Evolutionary conservation across 129 eudicot genomes (phyloP), one percentile per base, ranked within the genome.

Genomic region (Glebionis coronaria): DNA sequence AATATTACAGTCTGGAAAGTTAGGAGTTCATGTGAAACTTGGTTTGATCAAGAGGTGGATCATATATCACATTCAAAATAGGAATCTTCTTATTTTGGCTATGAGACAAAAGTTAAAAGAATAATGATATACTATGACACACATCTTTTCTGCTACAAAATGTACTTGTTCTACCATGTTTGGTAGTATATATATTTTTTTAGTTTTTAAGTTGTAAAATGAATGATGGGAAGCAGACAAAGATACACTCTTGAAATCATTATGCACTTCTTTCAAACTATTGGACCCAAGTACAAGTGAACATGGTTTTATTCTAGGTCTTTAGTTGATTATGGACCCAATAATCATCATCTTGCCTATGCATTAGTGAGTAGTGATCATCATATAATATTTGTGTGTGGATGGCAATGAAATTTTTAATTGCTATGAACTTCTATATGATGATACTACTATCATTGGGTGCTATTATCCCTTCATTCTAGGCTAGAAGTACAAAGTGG

Each of bases 201-300:
- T 57, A 56, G 73, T 46, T 66, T 55, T 47, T 57, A n/a, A n/a
- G 61, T 58, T 64, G 78, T 64, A 71, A 63, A 63, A 73, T 73
- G 35, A 65, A 29, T 73, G 23, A 59, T 75, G 63, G 38, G 38
- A 68, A 60, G 56, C 31, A 25, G 75, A 75, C 80, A 68, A 61
- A 75, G 61, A 42, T 75, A 21, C 65, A 73, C 71, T 53, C 40
- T 10, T 54, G 56, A 63, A 73, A 63, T 63, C 27, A 61, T 18
- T 27, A 44, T 28, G 23, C 5, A 46, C 42, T 35, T 46, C 56
- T 6, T 12, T 46, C 10, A 68, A 61, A 18, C 54, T 62, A 54
- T 27, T 51, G 70, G 62, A 72, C 74, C 64, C 74, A 75, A 68
- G 68, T 68, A 74, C 80, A 75, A 52, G 44, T 44, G 64, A 75